phyloP scores from a whole-genome alignment of 2,329 filamentous ascomycete genomes.

The Colletotrichum cereale region DNA sequence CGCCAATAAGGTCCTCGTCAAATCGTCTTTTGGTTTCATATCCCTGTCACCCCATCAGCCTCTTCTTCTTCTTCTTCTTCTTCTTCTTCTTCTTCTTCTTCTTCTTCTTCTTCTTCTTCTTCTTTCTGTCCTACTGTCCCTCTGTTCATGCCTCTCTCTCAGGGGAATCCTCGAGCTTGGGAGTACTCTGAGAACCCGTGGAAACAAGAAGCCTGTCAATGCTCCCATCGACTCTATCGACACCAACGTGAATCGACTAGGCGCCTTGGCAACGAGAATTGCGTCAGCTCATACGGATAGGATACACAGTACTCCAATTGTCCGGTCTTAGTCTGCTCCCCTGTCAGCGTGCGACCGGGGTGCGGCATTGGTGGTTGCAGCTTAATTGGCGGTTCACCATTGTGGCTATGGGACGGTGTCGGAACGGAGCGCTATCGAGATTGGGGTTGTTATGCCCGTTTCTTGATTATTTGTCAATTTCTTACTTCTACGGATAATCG shows the following conservation, averaged over 20 bases:
- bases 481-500: not conserved
- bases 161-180: not conserved
- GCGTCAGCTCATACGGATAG: not conserved
- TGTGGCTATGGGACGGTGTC: slow-evolving; percentile 11
- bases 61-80: not conserved
- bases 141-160: not conserved
- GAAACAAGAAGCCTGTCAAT: not conserved
- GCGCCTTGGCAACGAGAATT: not conserved
- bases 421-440: slow-evolving; percentile 10
- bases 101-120: too few species aligned
- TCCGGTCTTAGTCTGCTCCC: not conserved
- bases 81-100: not conserved
- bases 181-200: slow-evolving; percentile 13
- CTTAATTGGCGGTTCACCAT: slow-evolving; percentile 30
- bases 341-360: slow-evolving; percentile 8
- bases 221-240: not conserved
- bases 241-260: not conserved
- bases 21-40: slow-evolving; percentile 6
- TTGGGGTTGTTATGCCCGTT: not conserved
- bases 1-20: not conserved
- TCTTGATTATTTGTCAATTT: not conserved
- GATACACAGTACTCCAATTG: not conserved
- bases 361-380: slow-evolving; percentile 20
- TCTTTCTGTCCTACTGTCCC: not conserved
- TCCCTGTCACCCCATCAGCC: not conserved